These are phyloP conservation scores for Cladosporium sp. DNA, from an alignment of 2,329 filamentous ascomycete genomes.

Conservation along the genomic window DNA sequence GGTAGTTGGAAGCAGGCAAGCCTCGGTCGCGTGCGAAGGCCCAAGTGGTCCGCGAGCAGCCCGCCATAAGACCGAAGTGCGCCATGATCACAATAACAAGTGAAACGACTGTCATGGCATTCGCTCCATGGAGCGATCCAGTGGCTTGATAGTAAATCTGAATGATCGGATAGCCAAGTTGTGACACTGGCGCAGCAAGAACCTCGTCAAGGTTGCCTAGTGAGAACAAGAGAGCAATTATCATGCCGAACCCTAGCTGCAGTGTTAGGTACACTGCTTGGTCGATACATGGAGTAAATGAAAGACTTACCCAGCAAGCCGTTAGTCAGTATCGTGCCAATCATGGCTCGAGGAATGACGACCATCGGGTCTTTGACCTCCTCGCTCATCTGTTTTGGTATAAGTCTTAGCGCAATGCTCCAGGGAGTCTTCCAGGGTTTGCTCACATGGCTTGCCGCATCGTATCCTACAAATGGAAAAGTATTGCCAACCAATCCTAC, in stretches of 20 bases:
- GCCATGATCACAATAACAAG: constrained; percentile 29
- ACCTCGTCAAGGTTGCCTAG: constrained; percentile 34
- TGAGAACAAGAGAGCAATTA: constrained; percentile 31
- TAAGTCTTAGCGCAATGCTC: not conserved
- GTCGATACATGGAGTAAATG: not conserved
- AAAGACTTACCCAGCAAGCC: constrained; percentile 32
- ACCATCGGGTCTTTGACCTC: constrained; percentile 16
- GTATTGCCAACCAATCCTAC: constrained; percentile 10
- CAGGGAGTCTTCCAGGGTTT: no score
- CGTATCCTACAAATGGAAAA: constrained; percentile 13
- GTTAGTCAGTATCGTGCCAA: constrained; percentile 40
- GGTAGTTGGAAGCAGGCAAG: constrained; percentile 16
- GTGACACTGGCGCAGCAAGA: constrained; percentile 27
- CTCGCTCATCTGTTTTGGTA: constrained; percentile 11
- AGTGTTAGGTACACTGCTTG: constrained; percentile 24
- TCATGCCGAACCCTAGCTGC: constrained; percentile 13
- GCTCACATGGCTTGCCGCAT: constrained; percentile 7
- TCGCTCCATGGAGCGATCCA: constrained; percentile 33
- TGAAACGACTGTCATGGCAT: constrained; percentile 40
- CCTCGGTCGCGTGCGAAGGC: constrained; percentile 34
- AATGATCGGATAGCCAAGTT: constrained; percentile 39
- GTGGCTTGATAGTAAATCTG: constrained; percentile 42
- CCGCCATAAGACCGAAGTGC: constrained; percentile 22
- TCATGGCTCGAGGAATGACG: constrained; percentile 18
- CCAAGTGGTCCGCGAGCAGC: constrained; percentile 31